Conservation (phyloP, 331 rosid species). For the Quercus lobata region DNA sequence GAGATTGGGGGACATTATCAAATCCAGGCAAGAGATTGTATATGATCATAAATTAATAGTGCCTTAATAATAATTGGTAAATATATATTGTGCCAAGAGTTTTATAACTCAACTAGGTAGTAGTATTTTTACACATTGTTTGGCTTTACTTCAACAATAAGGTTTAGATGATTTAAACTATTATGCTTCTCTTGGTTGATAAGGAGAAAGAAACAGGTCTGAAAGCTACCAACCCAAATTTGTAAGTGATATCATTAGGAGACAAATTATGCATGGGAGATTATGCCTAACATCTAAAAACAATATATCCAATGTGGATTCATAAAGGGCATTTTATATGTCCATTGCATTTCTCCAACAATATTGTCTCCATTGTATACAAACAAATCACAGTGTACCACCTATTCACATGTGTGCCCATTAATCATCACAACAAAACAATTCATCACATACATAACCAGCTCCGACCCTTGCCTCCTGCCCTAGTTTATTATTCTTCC, state of each 20-base stretch:
- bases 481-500: constrained; percentile 14
- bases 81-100: too few species aligned
- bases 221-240: background rate
- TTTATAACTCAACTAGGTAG: too few species aligned
- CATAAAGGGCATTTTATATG: background rate
- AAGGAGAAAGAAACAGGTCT: background rate
- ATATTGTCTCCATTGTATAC: constrained; percentile 33
- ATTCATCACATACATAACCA: constrained; percentile 33
- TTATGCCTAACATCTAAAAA: background rate
- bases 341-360: constrained; percentile 17
- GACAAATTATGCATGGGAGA: background rate
- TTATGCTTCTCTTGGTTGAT: background rate
- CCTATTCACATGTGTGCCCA: constrained; percentile 68
- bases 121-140: background rate
- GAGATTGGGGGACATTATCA: too few species aligned
- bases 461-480: constrained; percentile 28
- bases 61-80: too few species aligned
- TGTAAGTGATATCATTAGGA: background rate
- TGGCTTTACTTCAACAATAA: background rate
- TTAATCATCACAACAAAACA: constrained; percentile 67
- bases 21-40: too few species aligned
- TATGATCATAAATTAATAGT: too few species aligned
- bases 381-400: constrained; percentile 46
- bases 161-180: background rate
- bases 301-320: background rate